phyloP scores from a whole-genome alignment of 345 rosid species.

The Citropsis articulata region DNA sequence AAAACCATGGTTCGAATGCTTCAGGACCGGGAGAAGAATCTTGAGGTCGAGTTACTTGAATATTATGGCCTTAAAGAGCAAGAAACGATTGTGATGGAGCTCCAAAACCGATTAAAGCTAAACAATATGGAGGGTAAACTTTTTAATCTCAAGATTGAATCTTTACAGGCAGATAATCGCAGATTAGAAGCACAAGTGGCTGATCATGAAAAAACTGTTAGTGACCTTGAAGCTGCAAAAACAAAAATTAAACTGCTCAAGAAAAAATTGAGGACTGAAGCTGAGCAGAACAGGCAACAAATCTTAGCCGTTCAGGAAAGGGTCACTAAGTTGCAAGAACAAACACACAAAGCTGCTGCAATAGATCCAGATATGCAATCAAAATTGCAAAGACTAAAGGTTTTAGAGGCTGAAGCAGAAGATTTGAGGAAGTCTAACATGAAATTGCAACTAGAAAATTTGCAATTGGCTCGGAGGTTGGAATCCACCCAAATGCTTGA shows the following conservation, averaged over 20 bases:
- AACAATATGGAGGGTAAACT: conserved; percentile 72
- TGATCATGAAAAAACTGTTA: conserved; percentile 44
- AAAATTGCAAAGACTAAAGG: conserved; percentile 51
- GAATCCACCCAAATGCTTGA: conserved; percentile 47
- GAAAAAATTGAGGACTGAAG: conserved; percentile 62
- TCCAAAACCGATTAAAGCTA: conserved; percentile 72
- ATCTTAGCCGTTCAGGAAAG: conserved; percentile 57
- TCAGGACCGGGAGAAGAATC: conserved; percentile 67
- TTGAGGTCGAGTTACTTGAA: conserved; percentile 72
- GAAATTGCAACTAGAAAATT: conserved; percentile 50
- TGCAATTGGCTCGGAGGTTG: conserved; percentile 35
- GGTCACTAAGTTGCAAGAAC: conserved; percentile 62
- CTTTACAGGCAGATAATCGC: conserved; percentile 61
- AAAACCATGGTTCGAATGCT: conserved; percentile 54
- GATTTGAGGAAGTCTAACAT: conserved; percentile 58
- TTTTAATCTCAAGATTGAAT: conserved; percentile 63
- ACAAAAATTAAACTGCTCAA: conserved; percentile 54
- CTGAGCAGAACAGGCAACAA: conserved; percentile 71
- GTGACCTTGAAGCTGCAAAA: conserved; percentile 62
- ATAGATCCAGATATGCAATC: conserved; percentile 30
- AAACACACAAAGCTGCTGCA: conserved; percentile 37
- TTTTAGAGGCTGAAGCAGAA: conserved; percentile 59
- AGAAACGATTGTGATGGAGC: conserved; percentile 66
- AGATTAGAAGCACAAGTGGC: conserved; percentile 56
- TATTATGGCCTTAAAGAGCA: conserved; percentile 87